Percentiles rank a stretch among this genome's conserved stretches.
Conservation (phyloP, 2,329 filamentous ascomycete species). For the Talaromyces marneffei region DNA sequence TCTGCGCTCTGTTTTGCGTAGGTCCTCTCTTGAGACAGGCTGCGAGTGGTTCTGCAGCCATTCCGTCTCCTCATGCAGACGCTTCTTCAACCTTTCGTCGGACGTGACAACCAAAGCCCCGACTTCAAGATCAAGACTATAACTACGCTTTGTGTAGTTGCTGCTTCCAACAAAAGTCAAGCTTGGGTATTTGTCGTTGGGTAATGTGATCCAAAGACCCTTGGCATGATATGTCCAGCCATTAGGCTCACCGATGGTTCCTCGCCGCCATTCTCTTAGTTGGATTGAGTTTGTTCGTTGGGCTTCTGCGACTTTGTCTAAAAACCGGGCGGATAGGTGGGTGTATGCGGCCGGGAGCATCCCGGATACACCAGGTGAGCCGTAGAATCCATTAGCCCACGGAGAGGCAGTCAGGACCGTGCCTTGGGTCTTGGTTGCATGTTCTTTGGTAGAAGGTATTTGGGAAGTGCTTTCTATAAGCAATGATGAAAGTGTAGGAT, state of each 20-base stretch:
- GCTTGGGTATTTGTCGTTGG: slow-evolving; percentile 58
- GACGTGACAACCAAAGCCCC: slow-evolving; percentile 80
- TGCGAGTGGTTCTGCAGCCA: slow-evolving; percentile 72
- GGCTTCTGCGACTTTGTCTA: slow-evolving; percentile 55
- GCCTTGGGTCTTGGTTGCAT: slow-evolving; percentile 47
- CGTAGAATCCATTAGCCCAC: slow-evolving; percentile 91
- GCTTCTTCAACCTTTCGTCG: slow-evolving; percentile 63
- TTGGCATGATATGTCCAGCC: slow-evolving; percentile 99
- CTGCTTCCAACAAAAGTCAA: slow-evolving; percentile 83
- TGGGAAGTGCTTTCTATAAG: slow-evolving; percentile 62
- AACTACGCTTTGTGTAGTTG: slow-evolving; percentile 93
- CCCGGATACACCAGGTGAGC: slow-evolving; percentile 78
- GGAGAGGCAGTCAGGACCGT: slow-evolving; percentile 90
- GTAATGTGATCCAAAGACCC: slow-evolving; percentile 76
- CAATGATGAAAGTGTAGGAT: slow-evolving; percentile 71
- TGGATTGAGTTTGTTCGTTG: slow-evolving; percentile 56
- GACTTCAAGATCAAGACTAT: slow-evolving; percentile 84
- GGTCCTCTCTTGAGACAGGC: slow-evolving; percentile 66
- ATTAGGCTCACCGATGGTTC: slow-evolving; percentile 69
- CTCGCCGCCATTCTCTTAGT: slow-evolving; percentile 81
- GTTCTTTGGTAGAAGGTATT: slow-evolving; percentile 19
- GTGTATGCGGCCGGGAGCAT: slow-evolving; percentile 91
- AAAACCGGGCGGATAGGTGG: slow-evolving; percentile 74
- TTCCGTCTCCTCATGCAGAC: slow-evolving; percentile 71
- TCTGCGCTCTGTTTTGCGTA: slow-evolving; percentile 72